Base-by-base conservation (phyloP, 2,329 filamentous ascomycete species). In the Volutella citrinella region DNA sequence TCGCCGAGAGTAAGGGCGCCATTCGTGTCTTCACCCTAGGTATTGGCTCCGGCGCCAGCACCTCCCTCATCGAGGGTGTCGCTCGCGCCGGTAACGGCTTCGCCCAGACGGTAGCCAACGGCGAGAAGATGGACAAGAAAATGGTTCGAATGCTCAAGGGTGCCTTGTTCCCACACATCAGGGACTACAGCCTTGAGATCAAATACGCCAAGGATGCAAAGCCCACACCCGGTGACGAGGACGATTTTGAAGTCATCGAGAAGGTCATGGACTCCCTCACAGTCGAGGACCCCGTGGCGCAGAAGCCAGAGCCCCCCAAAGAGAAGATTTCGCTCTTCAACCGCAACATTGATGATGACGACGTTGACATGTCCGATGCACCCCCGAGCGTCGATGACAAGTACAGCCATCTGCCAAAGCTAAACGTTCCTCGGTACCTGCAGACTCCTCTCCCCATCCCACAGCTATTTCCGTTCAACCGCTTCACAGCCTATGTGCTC, bases 61-160 rank as follows among this genome's bases (percentile, higher is more conserved):
- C 73, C 45, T 53, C 69, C 3, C 56, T 80, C 8, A 67, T 80
- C 6, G 72, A 79, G 34, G 74, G 76, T 2, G 61, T 76, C 27
- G 72, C 74, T 2, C 60, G 67, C 6, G 69, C 68, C 9, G 76
- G 77, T 3, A 70, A 71, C 14, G 76, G 76, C 4, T 79, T 82
- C 40, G 58, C 74, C 1, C 83, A 88, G 54, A 67, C 72, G 0
- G 81, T 87, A 0, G 67, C 66, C 2, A 60, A 76, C 7, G 63
- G 72, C 2, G 84, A 88, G 54, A 78, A 80, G 50, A 76, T 87
- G 59, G 78, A 84, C 47, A 74, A 64, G 43, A 84, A 84, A 53
- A 71, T 87, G 2, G 70, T 88, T 4, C 73, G 84, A 4, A 88
- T 89, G 84, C 65, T 89, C 36, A 86, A 84, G 52, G 83, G 76